Percentiles rank a stretch among this genome's conserved stretches.
phyloP scores from a whole-genome alignment of 805 yeast genomes.

The Lachancea thermotolerans region DNA sequence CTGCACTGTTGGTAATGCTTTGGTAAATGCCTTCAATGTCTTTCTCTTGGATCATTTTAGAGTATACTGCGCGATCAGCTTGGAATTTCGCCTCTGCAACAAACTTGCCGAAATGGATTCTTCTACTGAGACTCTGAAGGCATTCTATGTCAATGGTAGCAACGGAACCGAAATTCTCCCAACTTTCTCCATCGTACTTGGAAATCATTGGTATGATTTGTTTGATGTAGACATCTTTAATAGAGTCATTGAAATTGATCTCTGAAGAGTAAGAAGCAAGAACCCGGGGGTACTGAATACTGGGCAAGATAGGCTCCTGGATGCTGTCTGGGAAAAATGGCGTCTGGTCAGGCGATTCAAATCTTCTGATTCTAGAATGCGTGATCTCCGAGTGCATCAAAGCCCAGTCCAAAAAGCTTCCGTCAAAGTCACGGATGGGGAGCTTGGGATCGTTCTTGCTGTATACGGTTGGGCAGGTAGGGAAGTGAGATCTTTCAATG shows the following conservation, averaged over 20 bases:
- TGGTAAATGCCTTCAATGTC: conserved; percentile 70
- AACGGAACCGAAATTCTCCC: conserved; percentile 83
- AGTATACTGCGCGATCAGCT: conserved; percentile 56
- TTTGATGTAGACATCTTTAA: conserved; percentile 59
- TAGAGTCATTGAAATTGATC: conserved; percentile 66
- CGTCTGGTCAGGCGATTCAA: conserved; percentile 88
- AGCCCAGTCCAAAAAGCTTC: conserved; percentile 84
- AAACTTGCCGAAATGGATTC: conserved; percentile 95
- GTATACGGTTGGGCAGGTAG: conserved; percentile 69
- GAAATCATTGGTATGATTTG: conserved; percentile 72
- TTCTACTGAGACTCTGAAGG: conserved; percentile 79
- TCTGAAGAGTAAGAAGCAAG: conserved; percentile 70
- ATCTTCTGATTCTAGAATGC: conserved; percentile 79
- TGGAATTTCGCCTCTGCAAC: conserved; percentile 94
- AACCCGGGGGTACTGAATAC: conserved; percentile 68
- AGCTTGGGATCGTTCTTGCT: conserved; percentile 40
- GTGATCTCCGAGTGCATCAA: conserved; percentile 65
- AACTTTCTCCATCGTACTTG: conserved; percentile 61
- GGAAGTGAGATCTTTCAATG: conserved; percentile 89
- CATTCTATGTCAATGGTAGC: conserved; percentile 79
- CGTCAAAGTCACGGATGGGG: conserved; percentile 60
- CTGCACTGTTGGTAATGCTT: conserved; percentile 80
- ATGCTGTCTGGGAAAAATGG: conserved; percentile 76
- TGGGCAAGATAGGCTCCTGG: conserved; percentile 67
- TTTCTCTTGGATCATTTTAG: conserved; percentile 52